Evolutionary conservation across 495 filamentous ascomycete species (phyloP), one percentile per base, ranked within the genome.

Genomic region (Trichocladium uniseriatum): DNA sequence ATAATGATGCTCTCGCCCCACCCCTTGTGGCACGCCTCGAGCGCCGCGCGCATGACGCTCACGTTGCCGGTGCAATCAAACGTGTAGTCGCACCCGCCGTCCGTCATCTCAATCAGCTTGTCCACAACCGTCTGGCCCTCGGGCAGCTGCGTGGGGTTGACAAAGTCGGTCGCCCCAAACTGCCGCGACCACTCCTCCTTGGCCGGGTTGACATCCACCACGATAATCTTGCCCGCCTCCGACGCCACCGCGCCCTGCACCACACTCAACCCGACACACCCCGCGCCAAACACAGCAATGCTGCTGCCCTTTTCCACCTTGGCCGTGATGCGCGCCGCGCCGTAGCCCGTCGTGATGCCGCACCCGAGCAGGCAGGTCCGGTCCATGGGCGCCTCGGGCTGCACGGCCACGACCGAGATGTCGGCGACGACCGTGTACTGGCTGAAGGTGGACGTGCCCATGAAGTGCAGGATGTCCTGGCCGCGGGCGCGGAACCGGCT

Each of bases 21-120:
- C 27, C 92, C 92, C 79, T 98, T 98, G 71, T 98, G 94, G 72
- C 92, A 98, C 32, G 92, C 90, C 73, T 98, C 92, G 40, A 98
- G 79, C 38, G 92, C 92, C 24, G 86, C 86, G 51, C 92, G 80
- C 92, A 98, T 98, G 31, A 98, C 92, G 44, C 82, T 78, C 21
- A 95, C 89, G 60, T 97, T 97, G 16, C 92, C 92, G 5, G 92
- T 98, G 74, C 92, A 98, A 73, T 98, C 92, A 63, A 98, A 98
- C 40, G 92, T 98, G 72, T 97, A 98, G 72, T 98, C 92, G 63
- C 89, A 92, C 15, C 92, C 92, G 51, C 92, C 92, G 65, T 98
- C 92, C n/a, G 92, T 98, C 85, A 97, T 87, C 72, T 97, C 92
- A 55, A 96, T 82, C 49, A 98, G 75, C 70, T 87, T 77, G 59